These are phyloP conservation scores for Lecanoromycetidae sp. DNA, from an alignment of 2,329 filamentous ascomycete species.

Conservation along the genomic window DNA sequence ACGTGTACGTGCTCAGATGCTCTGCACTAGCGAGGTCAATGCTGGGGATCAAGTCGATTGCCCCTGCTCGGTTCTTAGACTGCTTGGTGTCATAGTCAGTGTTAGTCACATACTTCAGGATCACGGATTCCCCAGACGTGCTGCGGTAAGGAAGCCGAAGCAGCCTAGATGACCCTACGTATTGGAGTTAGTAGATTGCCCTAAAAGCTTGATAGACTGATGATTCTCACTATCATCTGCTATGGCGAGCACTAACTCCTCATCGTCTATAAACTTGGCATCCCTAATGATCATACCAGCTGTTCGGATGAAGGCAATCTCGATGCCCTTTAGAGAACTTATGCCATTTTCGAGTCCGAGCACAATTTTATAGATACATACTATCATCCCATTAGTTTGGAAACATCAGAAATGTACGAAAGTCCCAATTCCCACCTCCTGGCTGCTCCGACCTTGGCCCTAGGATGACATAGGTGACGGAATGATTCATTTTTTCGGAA, in stretches of 20 bases:
- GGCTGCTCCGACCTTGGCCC: not conserved
- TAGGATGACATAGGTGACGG: constrained; percentile 8
- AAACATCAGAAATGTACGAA: too few species aligned
- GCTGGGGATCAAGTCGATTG: not conserved
- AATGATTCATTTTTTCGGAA: not conserved
- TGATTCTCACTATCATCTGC: constrained; percentile 19
- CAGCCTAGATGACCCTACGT: constrained; percentile 9
- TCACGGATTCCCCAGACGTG: not conserved
- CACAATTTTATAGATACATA: constrained; percentile 45
- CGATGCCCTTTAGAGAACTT: constrained; percentile 33
- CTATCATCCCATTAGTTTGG: constrained; percentile 31
- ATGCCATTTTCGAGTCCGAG: constrained; percentile 48
- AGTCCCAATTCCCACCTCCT: not conserved
- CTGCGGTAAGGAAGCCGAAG: constrained; percentile 9
- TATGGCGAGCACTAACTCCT: constrained; percentile 49
- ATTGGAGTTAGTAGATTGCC: not conserved
- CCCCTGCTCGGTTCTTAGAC: not conserved
- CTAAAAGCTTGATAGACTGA: not conserved
- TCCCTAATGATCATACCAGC: constrained; percentile 29
- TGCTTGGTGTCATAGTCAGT: not conserved
- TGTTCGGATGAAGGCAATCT: constrained; percentile 2
- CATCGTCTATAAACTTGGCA: constrained; percentile 55
- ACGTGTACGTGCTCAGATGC: constrained; percentile 21
- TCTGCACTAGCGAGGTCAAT: constrained; percentile 13
- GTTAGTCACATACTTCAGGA: not conserved